A percentile compares a stretch with the other conserved stretches of the same genome.
These are phyloP conservation scores for Xylaria sp. DNA, from an alignment of 2,329 filamentous ascomycete genomes.

Conservation along the genomic window DNA sequence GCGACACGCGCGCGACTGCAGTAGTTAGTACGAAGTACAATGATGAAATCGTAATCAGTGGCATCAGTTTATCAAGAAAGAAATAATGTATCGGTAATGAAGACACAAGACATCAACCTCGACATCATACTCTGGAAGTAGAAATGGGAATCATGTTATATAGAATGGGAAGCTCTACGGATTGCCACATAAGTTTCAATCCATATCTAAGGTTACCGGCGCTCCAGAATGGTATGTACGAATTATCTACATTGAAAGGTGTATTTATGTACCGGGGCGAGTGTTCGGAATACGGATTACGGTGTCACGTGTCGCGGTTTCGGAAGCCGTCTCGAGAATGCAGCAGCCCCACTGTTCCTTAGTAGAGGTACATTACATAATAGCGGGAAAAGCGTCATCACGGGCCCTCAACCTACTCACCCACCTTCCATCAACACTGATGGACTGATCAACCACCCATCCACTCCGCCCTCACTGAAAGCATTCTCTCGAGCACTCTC, in stretches of 20 bases:
- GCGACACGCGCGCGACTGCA: background rate
- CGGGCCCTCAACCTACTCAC: background rate
- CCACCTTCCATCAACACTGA: background rate
- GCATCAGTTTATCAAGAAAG: conserved; percentile 10
- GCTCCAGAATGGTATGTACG: background rate
- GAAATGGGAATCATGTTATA: background rate
- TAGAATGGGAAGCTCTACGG: no score
- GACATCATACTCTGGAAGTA: background rate
- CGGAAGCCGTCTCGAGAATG: background rate
- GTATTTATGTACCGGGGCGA: background rate
- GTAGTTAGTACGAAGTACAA: background rate
- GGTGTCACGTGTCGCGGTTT: background rate
- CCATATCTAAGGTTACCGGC: no score
- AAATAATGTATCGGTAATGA: conserved; percentile 1
- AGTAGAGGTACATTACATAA: background rate
- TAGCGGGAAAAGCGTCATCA: background rate
- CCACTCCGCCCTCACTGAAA: no score
- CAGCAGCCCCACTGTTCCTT: no score
- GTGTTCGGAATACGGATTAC: background rate
- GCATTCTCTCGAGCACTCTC: background rate
- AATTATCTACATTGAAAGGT: background rate
- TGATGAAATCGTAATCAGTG: conserved; percentile 11
- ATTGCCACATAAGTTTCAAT: no score
- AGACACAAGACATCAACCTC: background rate
- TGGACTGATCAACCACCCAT: background rate